Evolutionary conservation across 78 protist genomes (phyloP).

Genomic region (Protostelium mycophagum): DNA sequence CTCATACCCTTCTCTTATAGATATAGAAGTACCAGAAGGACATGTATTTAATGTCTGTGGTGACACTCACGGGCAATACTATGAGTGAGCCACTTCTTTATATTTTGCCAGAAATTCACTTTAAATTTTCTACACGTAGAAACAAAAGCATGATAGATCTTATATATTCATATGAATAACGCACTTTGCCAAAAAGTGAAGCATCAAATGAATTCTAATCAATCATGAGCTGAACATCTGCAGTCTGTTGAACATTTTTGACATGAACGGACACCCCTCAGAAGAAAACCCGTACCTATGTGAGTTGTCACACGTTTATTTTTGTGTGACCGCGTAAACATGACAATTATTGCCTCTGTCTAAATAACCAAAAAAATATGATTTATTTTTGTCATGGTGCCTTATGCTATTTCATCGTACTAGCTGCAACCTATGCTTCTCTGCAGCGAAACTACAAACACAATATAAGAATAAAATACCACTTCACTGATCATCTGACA

Average conservation of each 20-base stretch:
- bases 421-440: too few relatives aligned
- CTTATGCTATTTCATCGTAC: too few relatives aligned
- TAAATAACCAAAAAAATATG: background rate
- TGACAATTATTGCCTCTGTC: background rate
- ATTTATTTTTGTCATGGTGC: too few relatives aligned
- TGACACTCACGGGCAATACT: slow-evolving; percentile 92
- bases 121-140: too few relatives aligned
- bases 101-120: too few relatives aligned
- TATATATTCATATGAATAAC: too few relatives aligned
- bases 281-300: slow-evolving; percentile 7
- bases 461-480: too few relatives aligned
- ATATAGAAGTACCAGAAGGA: slow-evolving; percentile 55
- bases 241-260: slow-evolving; percentile 77
- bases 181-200: too few relatives aligned
- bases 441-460: too few relatives aligned
- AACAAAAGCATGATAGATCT: too few relatives aligned
- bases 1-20: slow-evolving; percentile 59
- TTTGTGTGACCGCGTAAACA: background rate
- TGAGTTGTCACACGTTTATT: background rate
- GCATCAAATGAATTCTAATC: too few relatives aligned
- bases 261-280: slow-evolving; percentile 84
- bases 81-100: too few relatives aligned
- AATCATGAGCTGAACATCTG: background rate
- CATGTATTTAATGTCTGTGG: slow-evolving; percentile 86
- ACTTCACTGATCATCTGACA: slow-evolving; percentile 16